Evolutionary conservation across 345 rosid genomes (phyloP).

Genomic region (Populus nigra): DNA sequence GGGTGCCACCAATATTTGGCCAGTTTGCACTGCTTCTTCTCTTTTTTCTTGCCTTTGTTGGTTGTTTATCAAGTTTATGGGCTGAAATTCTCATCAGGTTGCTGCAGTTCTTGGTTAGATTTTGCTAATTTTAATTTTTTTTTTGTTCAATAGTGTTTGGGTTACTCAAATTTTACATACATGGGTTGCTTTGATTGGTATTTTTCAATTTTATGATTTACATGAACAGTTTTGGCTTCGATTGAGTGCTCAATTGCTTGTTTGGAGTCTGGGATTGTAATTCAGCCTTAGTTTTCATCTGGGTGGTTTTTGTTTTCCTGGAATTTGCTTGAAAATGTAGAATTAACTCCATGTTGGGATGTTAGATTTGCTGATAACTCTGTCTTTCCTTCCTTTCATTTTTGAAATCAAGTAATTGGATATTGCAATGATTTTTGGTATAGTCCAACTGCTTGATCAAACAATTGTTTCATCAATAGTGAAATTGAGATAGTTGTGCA

Average conservation of each 20-base stretch:
- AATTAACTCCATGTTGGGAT: neutral
- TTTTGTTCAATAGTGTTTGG: neutral
- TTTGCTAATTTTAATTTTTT: neutral
- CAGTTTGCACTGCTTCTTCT: neutral
- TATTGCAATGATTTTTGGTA: neutral
- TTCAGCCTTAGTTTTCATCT: neutral
- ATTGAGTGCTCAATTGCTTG: neutral
- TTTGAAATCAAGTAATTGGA: neutral
- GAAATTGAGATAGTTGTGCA: neutral
- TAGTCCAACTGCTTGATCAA: neutral
- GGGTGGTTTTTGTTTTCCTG: neutral
- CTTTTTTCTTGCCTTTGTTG: conserved; percentile 15
- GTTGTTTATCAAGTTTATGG: conserved; percentile 3
- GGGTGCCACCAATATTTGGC: conserved; percentile 3
- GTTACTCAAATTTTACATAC: neutral
- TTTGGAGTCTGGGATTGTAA: neutral
- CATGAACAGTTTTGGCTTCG: neutral
- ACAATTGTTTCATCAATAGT: neutral
- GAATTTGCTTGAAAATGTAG: neutral
- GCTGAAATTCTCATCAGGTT: conserved; percentile 23
- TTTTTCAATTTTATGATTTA: neutral
- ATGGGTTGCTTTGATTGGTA: neutral
- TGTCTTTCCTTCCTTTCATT: neutral
- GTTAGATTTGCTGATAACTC: neutral
- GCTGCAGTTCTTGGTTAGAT: conserved; percentile 12